A percentile compares a stretch with the other conserved stretches of the same genome.
Evolutionary conservation across 2,329 filamentous ascomycete species (phyloP).

Genomic region (Fragosphaeria purpurea): DNA sequence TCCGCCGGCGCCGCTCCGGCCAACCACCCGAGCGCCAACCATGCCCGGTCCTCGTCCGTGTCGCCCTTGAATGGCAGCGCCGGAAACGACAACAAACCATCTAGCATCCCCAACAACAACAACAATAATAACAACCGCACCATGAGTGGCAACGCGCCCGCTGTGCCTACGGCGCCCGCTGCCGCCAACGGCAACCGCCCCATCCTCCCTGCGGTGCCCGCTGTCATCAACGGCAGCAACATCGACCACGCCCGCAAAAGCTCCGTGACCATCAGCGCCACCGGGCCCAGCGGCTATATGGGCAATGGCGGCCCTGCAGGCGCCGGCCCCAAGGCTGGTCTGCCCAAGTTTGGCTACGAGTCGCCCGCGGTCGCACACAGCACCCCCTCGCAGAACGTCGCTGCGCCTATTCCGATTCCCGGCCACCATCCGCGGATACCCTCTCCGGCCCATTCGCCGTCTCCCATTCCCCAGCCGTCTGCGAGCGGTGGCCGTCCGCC

Average conservation of each 20-base stretch:
- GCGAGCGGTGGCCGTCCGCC: slow-evolving; percentile 79
- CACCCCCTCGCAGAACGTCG: slow-evolving; percentile 47
- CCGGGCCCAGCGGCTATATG: slow-evolving; percentile 63
- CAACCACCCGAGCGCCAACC: slow-evolving; percentile 36
- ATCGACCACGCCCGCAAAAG: slow-evolving; percentile 73
- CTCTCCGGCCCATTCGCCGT: slow-evolving; percentile 81
- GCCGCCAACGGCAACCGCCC: slow-evolving; percentile 7
- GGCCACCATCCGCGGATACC: slow-evolving; percentile 55
- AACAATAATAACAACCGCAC: slow-evolving; percentile 1
- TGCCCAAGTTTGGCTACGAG: slow-evolving; percentile 71
- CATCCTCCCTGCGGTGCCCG: slow-evolving; percentile 51
- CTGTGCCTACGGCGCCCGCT: slow-evolving; percentile 29
- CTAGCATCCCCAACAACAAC: slow-evolving; percentile 7
- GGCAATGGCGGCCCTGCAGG: slow-evolving; percentile 62
- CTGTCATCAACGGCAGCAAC: slow-evolving; percentile 59
- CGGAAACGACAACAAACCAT: slow-evolving; percentile 4
- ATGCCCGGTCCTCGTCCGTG: slow-evolving; percentile 56
- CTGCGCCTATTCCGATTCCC: slow-evolving; percentile 54
- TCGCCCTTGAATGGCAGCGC: slow-evolving; percentile 76
- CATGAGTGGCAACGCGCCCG: slow-evolving; percentile 9
- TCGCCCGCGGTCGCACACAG: slow-evolving; percentile 59
- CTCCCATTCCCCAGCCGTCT: slow-evolving; percentile 82
- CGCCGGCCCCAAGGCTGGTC: slow-evolving; percentile 47
- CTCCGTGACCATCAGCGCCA: slow-evolving; percentile 84
- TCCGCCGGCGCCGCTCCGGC: slow-evolving; percentile 38